Evolutionary conservation across 1,284 basidiomycete genomes (phyloP).

Genomic region (Cutaneotrichosporon sp.): DNA sequence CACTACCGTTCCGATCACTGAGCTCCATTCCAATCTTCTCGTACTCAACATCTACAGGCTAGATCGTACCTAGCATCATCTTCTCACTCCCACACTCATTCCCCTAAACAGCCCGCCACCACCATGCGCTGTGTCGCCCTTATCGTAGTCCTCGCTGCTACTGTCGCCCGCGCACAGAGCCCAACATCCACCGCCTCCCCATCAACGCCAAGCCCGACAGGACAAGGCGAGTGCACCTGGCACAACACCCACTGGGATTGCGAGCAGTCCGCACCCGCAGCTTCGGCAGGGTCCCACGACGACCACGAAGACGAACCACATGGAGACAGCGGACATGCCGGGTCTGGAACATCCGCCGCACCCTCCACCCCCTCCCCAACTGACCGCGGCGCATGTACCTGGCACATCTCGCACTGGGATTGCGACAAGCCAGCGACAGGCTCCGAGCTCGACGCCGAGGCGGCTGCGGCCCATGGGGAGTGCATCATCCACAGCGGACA

Average conservation of each 20-base stretch:
- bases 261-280: constrained; percentile 15
- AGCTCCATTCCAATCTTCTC: too few species aligned
- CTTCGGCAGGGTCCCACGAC: constrained; percentile 13
- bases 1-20: too few species aligned
- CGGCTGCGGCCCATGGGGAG: constrained; percentile 20
- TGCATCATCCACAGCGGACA: constrained; percentile 41
- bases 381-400: neutral
- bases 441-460: constrained; percentile 19
- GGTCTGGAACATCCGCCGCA: neutral
- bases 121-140: neutral
- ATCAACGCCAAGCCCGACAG: constrained; percentile 31
- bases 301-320: neutral
- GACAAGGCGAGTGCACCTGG: constrained; percentile 33
- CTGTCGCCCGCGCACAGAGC: constrained; percentile 16
- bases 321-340: neutral
- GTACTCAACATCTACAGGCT: too few species aligned
- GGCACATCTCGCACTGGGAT: neutral
- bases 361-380: neutral
- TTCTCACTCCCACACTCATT: too few species aligned
- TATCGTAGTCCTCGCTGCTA: neutral
- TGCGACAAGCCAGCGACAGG: neutral
- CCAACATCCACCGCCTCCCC: constrained; percentile 6
- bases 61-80: too few species aligned
- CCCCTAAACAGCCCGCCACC: neutral
- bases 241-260: constrained; percentile 44